Evolutionary conservation across 805 yeast species (phyloP), one percentile per base, ranked within the genome.

Genomic region (Candida vaughaniae): DNA sequence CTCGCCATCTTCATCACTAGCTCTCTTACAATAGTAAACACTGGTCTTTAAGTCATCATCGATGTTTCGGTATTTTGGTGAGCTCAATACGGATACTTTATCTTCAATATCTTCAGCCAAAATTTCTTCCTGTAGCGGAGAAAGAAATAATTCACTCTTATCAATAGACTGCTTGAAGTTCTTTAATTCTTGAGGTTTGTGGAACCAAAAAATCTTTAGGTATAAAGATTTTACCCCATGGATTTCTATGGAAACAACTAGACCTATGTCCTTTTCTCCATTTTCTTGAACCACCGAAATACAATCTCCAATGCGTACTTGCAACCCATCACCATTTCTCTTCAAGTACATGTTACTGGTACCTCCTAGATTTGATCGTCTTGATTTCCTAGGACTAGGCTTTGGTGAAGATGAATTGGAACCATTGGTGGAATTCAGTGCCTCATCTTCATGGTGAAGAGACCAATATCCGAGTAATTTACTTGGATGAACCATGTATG

Each of bases 281-380:
- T 62, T 64, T 22, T 53, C 50, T 22, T 57, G 58, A 28, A 74
- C 60, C 6, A 78, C 52, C 0, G 82, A 49, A 25, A 74, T 60
- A n/a, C n/a, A n/a, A 43, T 77, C 81, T 3, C 89, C 89, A 7
- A 66, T 64, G 17, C 64, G 62, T 15, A 82, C 46, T 31, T 64
- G 71, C 25, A 78, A 42, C 3, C 67, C 74, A 53, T 78, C 85
- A 0, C 46, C 50, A 7, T 57, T 66, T 40, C 81, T 59, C 37
- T 55, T 20, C 9, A 20, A 20, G n/a, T n/a, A n/a, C n/a, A n/a
- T n/a, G n/a, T n/a, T n/a, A n/a, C n/a, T n/a, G n/a, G n/a, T n/a
- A n/a, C n/a, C n/a, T n/a, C n/a, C n/a, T n/a, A n/a, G n/a, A n/a
- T n/a, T n/a, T n/a, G n/a, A n/a, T n/a, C n/a, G n/a, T n/a, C n/a